Percentiles rank a stretch among this genome's conserved stretches.
Conservation (phyloP, 495 filamentous ascomycete species). For the Cercophora sp. region DNA sequence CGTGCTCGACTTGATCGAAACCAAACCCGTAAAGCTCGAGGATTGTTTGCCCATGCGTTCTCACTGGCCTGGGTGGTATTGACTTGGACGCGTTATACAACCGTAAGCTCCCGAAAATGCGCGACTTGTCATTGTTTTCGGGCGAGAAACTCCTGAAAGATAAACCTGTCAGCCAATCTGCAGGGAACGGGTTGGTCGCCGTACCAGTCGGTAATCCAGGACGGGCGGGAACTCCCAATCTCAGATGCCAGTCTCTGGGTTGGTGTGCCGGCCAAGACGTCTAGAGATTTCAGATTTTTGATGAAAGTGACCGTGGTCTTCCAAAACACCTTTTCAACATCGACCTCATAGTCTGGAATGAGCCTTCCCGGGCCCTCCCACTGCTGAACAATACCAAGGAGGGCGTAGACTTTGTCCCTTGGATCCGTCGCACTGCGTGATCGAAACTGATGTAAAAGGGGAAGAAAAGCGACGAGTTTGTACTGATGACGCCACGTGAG, state of each 20-base stretch:
- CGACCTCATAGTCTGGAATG: constrained; percentile 15
- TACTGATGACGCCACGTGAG: constrained; percentile 4
- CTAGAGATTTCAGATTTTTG: constrained; percentile 13
- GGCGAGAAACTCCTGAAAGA: constrained; percentile 9
- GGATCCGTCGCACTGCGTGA: constrained; percentile 18
- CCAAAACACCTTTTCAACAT: constrained; percentile 4
- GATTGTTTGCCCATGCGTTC: neutral
- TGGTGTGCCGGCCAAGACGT: constrained; percentile 13
- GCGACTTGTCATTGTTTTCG: constrained; percentile 9
- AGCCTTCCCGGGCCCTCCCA: constrained; percentile 15
- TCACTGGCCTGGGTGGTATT: neutral
- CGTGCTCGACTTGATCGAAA: constrained; percentile 16
- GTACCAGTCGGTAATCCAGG: constrained; percentile 24
- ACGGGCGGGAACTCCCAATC: constrained; percentile 8
- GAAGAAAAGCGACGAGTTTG: constrained; percentile 12
- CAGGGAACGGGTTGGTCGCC: too few relatives aligned
- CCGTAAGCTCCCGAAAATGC: constrained; percentile 6
- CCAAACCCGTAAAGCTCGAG: constrained; percentile 13
- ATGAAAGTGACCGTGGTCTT: constrained; percentile 7
- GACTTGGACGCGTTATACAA: constrained; percentile 18
- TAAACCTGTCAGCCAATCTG: neutral
- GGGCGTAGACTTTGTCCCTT: constrained; percentile 25
- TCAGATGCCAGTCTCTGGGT: neutral
- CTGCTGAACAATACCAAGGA: constrained; percentile 21
- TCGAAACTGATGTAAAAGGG: constrained; percentile 20